phyloP scores from a whole-genome alignment of 148 eudicot genomes.

The Rheum nobile region DNA sequence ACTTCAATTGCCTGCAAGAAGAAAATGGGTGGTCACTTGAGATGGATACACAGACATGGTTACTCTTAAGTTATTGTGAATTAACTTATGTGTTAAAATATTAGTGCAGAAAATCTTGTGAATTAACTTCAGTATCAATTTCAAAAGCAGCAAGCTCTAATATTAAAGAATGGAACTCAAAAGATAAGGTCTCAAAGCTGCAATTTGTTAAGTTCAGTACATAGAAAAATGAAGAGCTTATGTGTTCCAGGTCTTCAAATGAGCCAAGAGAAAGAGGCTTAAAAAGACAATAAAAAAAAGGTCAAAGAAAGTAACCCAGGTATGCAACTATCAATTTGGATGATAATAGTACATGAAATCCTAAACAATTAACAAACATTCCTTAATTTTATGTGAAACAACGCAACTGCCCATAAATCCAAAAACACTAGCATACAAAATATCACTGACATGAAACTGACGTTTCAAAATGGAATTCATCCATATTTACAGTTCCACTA shows the following conservation, averaged over 20 bases:
- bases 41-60: neutral
- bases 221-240: neutral
- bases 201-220: no score
- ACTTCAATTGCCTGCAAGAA: constrained; percentile 87
- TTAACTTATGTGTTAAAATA: no score
- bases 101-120: neutral
- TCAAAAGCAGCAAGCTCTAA: neutral
- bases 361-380: neutral
- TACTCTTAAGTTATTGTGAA: neutral
- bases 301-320: neutral
- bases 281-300: neutral
- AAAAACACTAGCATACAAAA: neutral
- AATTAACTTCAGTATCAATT: neutral
- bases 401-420: neutral
- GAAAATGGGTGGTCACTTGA: neutral
- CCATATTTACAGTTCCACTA: neutral
- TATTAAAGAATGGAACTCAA: neutral
- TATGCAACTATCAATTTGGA: neutral
- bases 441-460: neutral
- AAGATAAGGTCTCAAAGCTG: neutral
- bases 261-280: neutral
- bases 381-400: neutral
- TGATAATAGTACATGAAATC: neutral
- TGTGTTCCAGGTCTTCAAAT: neutral
- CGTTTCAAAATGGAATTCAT: neutral